A percentile compares a stretch with the other conserved stretches of the same genome.
These are phyloP conservation scores for Musa acuminata DNA, from an alignment of 176 grass and related monocot genomes.

Conservation along the genomic window DNA sequence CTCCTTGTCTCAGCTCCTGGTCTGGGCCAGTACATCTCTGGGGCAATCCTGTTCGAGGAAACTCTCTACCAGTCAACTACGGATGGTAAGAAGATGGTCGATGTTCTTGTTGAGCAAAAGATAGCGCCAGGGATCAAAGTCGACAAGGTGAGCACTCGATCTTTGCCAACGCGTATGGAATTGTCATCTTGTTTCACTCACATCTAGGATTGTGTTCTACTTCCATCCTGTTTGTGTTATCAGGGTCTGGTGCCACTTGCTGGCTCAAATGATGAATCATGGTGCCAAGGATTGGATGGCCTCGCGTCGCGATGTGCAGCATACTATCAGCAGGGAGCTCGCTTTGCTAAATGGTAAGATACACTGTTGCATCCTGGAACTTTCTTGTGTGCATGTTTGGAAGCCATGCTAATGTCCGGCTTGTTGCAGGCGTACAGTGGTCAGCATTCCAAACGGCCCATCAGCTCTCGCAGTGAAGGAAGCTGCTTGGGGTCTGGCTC, in stretches of 20 bases:
- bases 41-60: slow-evolving; percentile 92
- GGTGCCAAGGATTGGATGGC: slow-evolving; percentile 95
- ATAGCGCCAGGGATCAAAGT: slow-evolving; percentile 92
- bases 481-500: slow-evolving; percentile 88
- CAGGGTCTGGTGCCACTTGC: slow-evolving; percentile 86
- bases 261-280: slow-evolving; percentile 87
- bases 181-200: background rate
- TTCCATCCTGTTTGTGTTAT: slow-evolving; percentile 9
- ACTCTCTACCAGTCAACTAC: slow-evolving; percentile 88
- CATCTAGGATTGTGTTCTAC: background rate
- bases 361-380: background rate
- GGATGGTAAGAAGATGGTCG: slow-evolving; percentile 87
- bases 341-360: slow-evolving; percentile 93
- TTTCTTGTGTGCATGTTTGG: background rate
- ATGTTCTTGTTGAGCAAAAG: slow-evolving; percentile 59
- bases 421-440: slow-evolving; percentile 67
- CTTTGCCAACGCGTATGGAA: background rate
- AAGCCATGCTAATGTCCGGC: too few relatives aligned
- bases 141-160: slow-evolving; percentile 52
- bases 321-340: slow-evolving; percentile 85
- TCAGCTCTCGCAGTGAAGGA: slow-evolving; percentile 87
- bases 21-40: slow-evolving; percentile 80
- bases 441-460: slow-evolving; percentile 90
- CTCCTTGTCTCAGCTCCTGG: slow-evolving; percentile 59
- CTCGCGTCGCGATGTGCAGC: slow-evolving; percentile 86